Evolutionary conservation across 2,329 filamentous ascomycete species (phyloP), one percentile per base, ranked within the genome.

Genomic region (Sclerotinia sclerotiorum): DNA sequence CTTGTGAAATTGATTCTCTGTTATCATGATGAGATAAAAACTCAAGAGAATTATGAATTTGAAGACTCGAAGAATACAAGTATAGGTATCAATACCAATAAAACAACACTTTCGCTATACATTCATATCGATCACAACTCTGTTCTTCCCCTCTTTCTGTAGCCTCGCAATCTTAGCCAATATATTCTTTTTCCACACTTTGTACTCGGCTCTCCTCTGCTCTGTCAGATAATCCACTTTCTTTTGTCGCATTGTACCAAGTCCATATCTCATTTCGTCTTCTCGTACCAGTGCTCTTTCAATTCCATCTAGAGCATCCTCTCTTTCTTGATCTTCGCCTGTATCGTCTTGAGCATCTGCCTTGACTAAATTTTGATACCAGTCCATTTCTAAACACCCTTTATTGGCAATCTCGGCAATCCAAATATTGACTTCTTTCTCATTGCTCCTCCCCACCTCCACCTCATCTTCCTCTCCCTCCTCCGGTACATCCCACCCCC

Each of bases 221-320:
- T 89, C 86, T 71, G 88, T 89, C 73, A 94, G 78, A 74, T 88
- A 92, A 74, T 93, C 90, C 74, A 91, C 88, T 58, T 85, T 84
- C 71, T 89, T 88, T 77, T 93, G 90, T 73, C 94, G 87, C 90
- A 93, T 93, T 2, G 88, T 90, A 11, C 73, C 72, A 19, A 74
- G 21, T 11, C 69, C 73, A 19, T 52, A 67, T 68, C 70, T 72
- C 64, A 70, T 72, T 66, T 72, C 61, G 54, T 73, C 65, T 67
- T 69, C 67, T 68, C 57, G 27, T 42, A 62, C 67, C 49, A 46
- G 35, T 6, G 52, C 57, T 24, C 62, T 68, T 48, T 67, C 58
- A 13, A 55, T 66, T 29, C 79, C 79, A n/a, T 76, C 74, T 10
- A 76, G 74, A 13, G 78, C 76, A 54, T 73, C 75, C n/a, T 78